These are phyloP conservation scores for Parasitella parasitica DNA, from an alignment of 371 early-diverging fungal genomes.

Conservation along the genomic window DNA sequence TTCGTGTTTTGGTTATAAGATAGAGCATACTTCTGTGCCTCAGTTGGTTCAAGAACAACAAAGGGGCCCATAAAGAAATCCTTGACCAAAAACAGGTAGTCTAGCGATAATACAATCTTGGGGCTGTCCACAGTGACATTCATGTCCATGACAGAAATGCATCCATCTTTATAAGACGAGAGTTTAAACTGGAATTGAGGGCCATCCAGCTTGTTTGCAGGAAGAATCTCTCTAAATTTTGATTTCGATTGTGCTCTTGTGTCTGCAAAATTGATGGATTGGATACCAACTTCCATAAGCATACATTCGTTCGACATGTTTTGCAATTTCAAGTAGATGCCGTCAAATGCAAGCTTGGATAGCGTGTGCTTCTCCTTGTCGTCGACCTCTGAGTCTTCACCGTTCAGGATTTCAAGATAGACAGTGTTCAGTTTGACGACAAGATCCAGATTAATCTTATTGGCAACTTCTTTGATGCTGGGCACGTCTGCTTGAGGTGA, in stretches of 20 bases:
- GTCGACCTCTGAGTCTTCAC: constrained; percentile 40
- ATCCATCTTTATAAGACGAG: constrained; percentile 12
- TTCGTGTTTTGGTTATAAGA: constrained; percentile 25
- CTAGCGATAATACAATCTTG: constrained; percentile 77
- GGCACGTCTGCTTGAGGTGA: neutral
- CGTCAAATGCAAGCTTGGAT: constrained; percentile 57
- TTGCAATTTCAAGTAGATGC: constrained; percentile 64
- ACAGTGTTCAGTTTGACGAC: constrained; percentile 25
- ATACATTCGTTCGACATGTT: constrained; percentile 62
- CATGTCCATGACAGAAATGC: constrained; percentile 41
- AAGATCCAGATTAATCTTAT: constrained; percentile 20
- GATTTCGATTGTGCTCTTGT: constrained; percentile 73
- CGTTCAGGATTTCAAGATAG: constrained; percentile 54
- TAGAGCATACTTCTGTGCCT: constrained; percentile 45
- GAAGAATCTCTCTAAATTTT: constrained; percentile 84
- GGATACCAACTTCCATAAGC: constrained; percentile 72
- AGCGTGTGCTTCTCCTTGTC: constrained; percentile 24
- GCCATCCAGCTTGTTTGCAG: constrained; percentile 59
- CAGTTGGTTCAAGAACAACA: constrained; percentile 27
- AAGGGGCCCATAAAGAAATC: constrained; percentile 73
- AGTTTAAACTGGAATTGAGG: constrained; percentile 71
- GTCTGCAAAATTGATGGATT: constrained; percentile 77
- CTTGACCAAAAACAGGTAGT: constrained; percentile 74
- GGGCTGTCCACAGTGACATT: constrained; percentile 80
- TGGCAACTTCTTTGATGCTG: neutral